phyloP scores from a whole-genome alignment of 1,284 basidiomycete genomes.

The Erythrobasidium hasegawianum region DNA sequence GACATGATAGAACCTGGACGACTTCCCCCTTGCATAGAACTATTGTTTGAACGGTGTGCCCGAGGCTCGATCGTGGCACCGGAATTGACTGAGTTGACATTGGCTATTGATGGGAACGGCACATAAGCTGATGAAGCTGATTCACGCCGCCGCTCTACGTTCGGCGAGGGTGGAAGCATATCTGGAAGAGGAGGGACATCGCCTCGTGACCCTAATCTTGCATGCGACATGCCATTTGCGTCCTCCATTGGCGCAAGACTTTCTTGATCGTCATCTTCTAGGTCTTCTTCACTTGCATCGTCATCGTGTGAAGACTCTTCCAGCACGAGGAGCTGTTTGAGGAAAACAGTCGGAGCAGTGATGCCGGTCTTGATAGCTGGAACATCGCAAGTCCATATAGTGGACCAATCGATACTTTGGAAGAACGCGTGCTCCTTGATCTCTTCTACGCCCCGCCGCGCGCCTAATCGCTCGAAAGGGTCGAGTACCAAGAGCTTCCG shows the following conservation, averaged over 20 bases:
- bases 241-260: conserved; percentile 2
- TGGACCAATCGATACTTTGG: conserved; percentile 62
- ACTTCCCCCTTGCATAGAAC: not conserved
- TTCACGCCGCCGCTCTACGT: not conserved
- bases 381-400: conserved; percentile 62
- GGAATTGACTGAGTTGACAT: not conserved
- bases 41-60: not conserved
- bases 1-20: not conserved
- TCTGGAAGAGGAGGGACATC: not conserved
- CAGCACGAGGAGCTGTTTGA: conserved; percentile 20
- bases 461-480: conserved; percentile 66
- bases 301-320: conserved; percentile 18
- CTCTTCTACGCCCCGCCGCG: conserved; percentile 57
- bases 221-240: not conserved
- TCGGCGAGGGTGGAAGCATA: conserved; percentile 6
- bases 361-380: conserved; percentile 51
- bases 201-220: not conserved
- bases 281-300: conserved; percentile 14
- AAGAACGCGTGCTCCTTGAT: conserved; percentile 77
- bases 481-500: conserved; percentile 57
- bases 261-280: conserved; percentile 30
- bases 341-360: conserved; percentile 27
- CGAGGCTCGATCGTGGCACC: not conserved
- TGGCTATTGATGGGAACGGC: not conserved
- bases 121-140: not conserved